Base-by-base conservation (phyloP, 805 yeast species). In the Candida sonorensis region DNA sequence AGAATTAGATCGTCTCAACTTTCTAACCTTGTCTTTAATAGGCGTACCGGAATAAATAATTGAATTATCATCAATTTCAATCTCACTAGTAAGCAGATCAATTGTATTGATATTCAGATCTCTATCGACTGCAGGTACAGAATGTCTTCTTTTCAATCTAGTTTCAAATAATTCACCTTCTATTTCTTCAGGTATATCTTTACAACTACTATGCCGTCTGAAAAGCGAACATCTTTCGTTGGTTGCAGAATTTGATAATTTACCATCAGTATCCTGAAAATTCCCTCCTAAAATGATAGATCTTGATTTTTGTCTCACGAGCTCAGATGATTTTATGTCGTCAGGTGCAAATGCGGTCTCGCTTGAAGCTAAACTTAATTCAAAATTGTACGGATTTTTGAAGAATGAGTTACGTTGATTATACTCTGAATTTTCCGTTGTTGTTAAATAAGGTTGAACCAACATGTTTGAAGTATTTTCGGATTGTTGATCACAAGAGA, bases 121-220 rank as follows among this genome's bases (percentile, higher is more conserved):
- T 3, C 43, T 30, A 11, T 44, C 33, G 8, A 59, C 37, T 5
- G 51, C 50, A 1, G 72, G 72, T 27, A 57, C 53, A n/a, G 72
- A 62, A 13, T 51, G 48, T 30, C 72, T 49, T 45, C 72, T 44
- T 11, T 50, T 46, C 15, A 62, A 25, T 13, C 60, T 36, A 4
- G 35, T 23, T 23, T 45, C 43, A 34, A 55, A 55, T 6, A 27
- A 10, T 3, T 27, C 20, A 13, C 42, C 47, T 21, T 52, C 49
- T 6, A 18, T 15, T 29, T 50, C 52, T 17, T 40, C 34, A 10
- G 23, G n/a, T 21, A 17, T 18, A 14, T 17, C 16, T 11, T 17
- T 11, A 13, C 17, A 4, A n/a, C n/a, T n/a, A n/a, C n/a, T n/a
- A n/a, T n/a, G n/a, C n/a, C n/a, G n/a, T n/a, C n/a, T n/a, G n/a